Evolutionary conservation across 495 filamentous ascomycete species (phyloP).

Genomic region (Pyronema omphalodes): DNA sequence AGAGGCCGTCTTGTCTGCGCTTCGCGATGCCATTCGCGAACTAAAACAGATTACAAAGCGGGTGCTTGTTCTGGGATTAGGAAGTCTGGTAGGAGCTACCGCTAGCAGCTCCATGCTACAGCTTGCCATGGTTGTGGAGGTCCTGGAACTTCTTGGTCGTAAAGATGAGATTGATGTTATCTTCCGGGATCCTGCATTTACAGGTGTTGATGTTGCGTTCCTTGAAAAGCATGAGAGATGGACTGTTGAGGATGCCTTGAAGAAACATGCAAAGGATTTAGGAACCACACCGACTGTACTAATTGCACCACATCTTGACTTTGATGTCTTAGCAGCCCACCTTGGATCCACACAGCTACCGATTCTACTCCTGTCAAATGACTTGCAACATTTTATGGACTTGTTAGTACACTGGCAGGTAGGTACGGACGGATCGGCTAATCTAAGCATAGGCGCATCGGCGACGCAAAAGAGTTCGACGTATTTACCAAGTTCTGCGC

Average conservation of each 20-base stretch:
- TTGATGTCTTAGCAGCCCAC: slow-evolving; percentile 9
- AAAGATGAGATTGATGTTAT: neutral
- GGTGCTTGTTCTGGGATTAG: neutral
- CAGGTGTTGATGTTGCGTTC: slow-evolving; percentile 5
- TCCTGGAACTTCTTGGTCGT: neutral
- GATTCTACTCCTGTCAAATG: slow-evolving; percentile 13
- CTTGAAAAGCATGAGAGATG: neutral
- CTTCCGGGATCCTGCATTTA: slow-evolving; percentile 18
- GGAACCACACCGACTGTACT: slow-evolving; percentile 2
- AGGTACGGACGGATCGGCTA: neutral
- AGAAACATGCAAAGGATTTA: slow-evolving; percentile 7
- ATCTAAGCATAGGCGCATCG: slow-evolving; percentile 6
- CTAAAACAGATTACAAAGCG: neutral
- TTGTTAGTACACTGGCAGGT: slow-evolving; percentile 6
- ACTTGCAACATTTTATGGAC: slow-evolving; percentile 15
- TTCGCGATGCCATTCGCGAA: neutral
- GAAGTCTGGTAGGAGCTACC: neutral
- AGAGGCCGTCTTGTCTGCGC: neutral
- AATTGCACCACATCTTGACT: slow-evolving; percentile 19
- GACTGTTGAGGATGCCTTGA: neutral
- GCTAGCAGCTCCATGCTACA: neutral
- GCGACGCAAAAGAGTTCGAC: neutral
- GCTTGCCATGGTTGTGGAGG: neutral
- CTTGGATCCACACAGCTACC: neutral
- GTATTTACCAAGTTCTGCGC: slow-evolving; percentile 5